Base-by-base conservation (phyloP, 306 rosid species). In the Amphicarpaea edgeworthii region DNA sequence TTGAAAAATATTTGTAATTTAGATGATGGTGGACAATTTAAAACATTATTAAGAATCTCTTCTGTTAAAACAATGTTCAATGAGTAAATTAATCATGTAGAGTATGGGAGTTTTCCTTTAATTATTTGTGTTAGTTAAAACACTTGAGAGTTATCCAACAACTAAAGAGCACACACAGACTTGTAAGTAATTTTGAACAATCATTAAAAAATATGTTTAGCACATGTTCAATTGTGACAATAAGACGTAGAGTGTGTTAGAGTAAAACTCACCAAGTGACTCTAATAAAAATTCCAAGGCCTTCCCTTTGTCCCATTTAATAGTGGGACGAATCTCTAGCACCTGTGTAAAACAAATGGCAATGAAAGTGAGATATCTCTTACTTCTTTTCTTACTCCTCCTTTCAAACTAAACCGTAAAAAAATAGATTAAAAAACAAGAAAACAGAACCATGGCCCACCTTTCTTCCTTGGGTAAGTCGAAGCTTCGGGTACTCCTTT, bases 291-390 rank as follows among this genome's bases (percentile, higher is more conserved):
- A 93, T 72, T 93, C 98, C 67, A 93, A 73, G 30, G 98, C 98
- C 62, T 86, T 91, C 20, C 98, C 97, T 72, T 93, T 90, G 89
- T 93, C 98, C 98, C 97, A 93, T 88, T 90, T 90, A 83, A 90
- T 89, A 28, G 89, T 85, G 38, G 98, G 98, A 38, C 93, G 97
- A 53, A 93, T 90, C 87, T 93, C 97, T 34, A 90, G 76, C 47
- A 90, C 97, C 96, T 93, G 87, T 38, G 46, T 47, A 40, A 34
- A 21, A 68, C 19, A 72, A 70, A 82, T 43, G 51, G 28, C 12
- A 65, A 17, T 66, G 74, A 75, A 68, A 81, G 43, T 83, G 37
- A 83, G 77, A 49, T 76, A 24, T 26, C 17, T 12, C 49, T 75
- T 51, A 19, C 26, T 45, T 61, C 17, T 46, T 14, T 2, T 42